Base-by-base conservation (phyloP, 129 eudicot species). In the Tagetes patula region DNA sequence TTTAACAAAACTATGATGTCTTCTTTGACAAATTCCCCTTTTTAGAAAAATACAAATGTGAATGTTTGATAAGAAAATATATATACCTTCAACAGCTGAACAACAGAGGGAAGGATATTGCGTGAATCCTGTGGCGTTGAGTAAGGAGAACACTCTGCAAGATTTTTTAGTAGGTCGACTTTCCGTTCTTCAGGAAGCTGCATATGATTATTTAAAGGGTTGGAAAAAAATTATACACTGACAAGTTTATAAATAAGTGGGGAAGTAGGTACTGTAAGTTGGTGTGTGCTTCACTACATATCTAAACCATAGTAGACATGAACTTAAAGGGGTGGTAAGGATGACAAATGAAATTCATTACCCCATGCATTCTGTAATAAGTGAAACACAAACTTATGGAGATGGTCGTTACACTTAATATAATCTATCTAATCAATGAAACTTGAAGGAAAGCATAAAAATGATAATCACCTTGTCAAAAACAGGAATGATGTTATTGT, bases 61-160 rank as follows among this genome's bases (percentile, higher is more conserved):
- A 60, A 36, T 10, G 2, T 36, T 34, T 60, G 8, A 34, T 36
- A 60, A 60, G 42, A 60, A 36, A 33, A 60, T 37, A 40, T 36
- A 39, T 36, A 52, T 75, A 87, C 98, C 98, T 93, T 93, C 70
- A 93, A 77, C 13, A 93, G 92, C 55, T 80, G 90, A 79, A 86
- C 85, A 78, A 93, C 83, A 39, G 87, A 86, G 11, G 96, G 96
- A 73, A 93, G 94, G 49, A 93, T 84, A 80, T 87, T 91, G 73
- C 98, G 83, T 12, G 98, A 84, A 77, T 89, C 96, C 55, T 84
- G 96, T 2, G 98, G 90, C 54, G 89, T 62, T 65, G 96, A 82
- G 71, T 87, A 87, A 69, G 98, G 92, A 12, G 98, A 89, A 75
- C 98, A 76, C 80, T 93, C 98, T 32, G 98, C 96, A 66, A 93